A percentile compares a stretch with the other conserved stretches of the same genome.
Conservation (phyloP, 495 filamentous ascomycete genomes). For the Lentithecium fluviatile region DNA sequence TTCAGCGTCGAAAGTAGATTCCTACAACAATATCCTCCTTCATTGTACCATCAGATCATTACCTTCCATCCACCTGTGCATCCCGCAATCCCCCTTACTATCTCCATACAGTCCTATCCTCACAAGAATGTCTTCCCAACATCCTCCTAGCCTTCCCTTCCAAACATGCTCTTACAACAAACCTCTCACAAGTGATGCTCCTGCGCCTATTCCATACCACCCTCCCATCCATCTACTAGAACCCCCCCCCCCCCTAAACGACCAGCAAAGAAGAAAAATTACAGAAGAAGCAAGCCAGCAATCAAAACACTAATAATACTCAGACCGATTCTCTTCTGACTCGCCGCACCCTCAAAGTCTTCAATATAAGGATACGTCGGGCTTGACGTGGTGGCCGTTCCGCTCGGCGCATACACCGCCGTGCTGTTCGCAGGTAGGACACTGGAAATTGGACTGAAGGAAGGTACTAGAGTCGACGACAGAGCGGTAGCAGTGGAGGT, state of each 20-base stretch:
- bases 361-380: slow-evolving; percentile 3
- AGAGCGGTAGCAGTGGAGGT: slow-evolving; percentile 3
- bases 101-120: no score
- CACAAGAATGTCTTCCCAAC: no score
- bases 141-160: no score
- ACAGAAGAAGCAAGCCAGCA: slow-evolving; percentile 20
- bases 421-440: slow-evolving; percentile 1
- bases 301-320: slow-evolving; percentile 12
- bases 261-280: not conserved
- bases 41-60: no score
- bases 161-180: no score
- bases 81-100: no score
- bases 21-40: no score
- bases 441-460: not conserved
- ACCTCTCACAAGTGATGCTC: no score
- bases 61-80: no score
- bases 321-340: slow-evolving; percentile 9
- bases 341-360: slow-evolving; percentile 21
- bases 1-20: no score
- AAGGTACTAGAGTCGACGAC: not conserved
- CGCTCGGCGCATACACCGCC: not conserved
- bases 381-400: not conserved
- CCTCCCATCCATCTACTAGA: no score
- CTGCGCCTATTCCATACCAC: no score
- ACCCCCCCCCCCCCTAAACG: not conserved